Evolutionary conservation across 257 asterid species (phyloP), one percentile per base, ranked within the genome.

Genomic region (Scutellaria galericulata): DNA sequence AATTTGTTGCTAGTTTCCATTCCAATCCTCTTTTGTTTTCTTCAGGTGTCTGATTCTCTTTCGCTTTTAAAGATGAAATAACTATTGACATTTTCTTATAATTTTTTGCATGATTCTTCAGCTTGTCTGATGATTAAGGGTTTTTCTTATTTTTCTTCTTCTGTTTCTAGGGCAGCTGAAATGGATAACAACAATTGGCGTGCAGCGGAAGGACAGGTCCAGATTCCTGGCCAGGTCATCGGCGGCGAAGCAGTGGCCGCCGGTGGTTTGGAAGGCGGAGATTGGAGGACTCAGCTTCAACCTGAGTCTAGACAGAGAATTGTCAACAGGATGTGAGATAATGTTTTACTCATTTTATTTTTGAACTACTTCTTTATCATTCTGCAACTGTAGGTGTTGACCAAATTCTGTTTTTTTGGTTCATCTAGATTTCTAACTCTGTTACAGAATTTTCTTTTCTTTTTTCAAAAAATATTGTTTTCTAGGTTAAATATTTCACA

Each of bases 281-380:
- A 88, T 72, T 93, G 98, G 98, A 83, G 92, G 86, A 73, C 71
- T 69, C 96, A 84, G 76, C 86, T 93, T 9, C 89, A 80, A 42
- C 79, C 85, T 0, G 89, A 86, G 68, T 81, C 91, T 46, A 88
- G 97, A 46, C 87, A 86, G 63, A 83, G 89, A 83, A 87, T 87
- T 56, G 97, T 91, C 5, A 90, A 86, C 71, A 91, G 83, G 84
- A 18, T 18, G 18, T 18, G 0, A 79, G 58, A 1, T 51, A 20
- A 1, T 47, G 59, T 13, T 6, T 14, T 64, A 63, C 62, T 52
- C 13, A 9, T 37, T 54, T 73, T 39, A 2, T 15, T 13, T 18
- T 22, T 27, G 13, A 44, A 15, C 46, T 15, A 41, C 6, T 55
- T 59, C n/a, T 27, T 5, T 5, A 61, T 52, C 48, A 13, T 27